phyloP scores from a whole-genome alignment of 176 grass and related monocot species.

The Raddia distichophylla region DNA sequence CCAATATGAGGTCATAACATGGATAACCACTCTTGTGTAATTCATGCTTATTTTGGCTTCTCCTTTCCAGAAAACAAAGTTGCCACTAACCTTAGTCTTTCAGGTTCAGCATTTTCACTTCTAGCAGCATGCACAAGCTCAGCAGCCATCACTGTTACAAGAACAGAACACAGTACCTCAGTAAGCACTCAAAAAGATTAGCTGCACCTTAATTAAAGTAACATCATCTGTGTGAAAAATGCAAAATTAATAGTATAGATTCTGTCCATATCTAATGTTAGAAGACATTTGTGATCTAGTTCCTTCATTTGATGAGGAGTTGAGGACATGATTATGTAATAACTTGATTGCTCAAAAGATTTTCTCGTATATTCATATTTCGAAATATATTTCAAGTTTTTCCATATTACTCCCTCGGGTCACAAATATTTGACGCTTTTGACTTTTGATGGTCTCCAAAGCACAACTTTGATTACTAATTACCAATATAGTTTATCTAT shows the following conservation, averaged over 20 bases:
- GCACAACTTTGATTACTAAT: too few species aligned
- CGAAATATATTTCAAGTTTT: constrained; percentile 6
- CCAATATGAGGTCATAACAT: not conserved
- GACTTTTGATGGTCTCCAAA: too few species aligned
- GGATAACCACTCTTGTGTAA: not conserved
- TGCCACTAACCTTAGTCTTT: constrained; percentile 90
- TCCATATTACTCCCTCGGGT: not conserved
- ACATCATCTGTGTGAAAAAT: not conserved
- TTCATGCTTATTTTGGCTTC: constrained; percentile 8
- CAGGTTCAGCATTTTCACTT: constrained; percentile 72
- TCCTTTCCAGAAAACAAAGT: constrained; percentile 24
- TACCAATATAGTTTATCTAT: too few species aligned
- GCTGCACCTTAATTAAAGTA: not conserved
- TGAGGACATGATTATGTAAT: not conserved
- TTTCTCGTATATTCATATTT: not conserved
- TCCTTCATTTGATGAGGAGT: not conserved
- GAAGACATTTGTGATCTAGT: not conserved
- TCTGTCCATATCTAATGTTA: not conserved
- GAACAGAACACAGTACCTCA: constrained; percentile 5
- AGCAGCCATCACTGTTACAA: constrained; percentile 76
- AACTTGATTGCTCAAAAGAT: not conserved
- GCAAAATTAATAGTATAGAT: not conserved
- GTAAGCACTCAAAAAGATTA: constrained; percentile 11
- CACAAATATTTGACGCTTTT: too few species aligned
- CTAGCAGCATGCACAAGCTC: constrained; percentile 67